Evolutionary conservation across 108 stramenopile species (phyloP), one percentile per base, ranked within the genome.

Genomic region (Nitzschia sp.): DNA sequence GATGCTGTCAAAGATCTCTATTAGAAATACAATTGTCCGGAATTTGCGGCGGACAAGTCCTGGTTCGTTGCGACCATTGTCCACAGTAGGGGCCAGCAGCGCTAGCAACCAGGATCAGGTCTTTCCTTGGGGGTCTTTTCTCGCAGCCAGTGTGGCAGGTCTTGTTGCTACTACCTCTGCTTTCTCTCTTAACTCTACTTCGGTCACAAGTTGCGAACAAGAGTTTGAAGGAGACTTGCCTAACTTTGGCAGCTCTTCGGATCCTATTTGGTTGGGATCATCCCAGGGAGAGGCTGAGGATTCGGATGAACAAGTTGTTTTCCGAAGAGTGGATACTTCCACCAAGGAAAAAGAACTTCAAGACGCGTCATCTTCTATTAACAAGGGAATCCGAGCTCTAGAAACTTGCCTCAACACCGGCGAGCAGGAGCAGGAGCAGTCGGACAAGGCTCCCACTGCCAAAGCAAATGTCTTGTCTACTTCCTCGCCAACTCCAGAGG

Each of bases 221-320:
- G 17, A 65, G 10, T 63, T 29, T 40, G 50, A 65, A 19, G 53
- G 34, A 38, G 67, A 65, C 34, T 57, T 76, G 19, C 78, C 84
- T 6, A 57, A 57, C 43, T 81, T 76, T 60, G 78, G 62, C 11
- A 79, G 80, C 59, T 72, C 66, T 42, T 75, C 71, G 15, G 84
- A 85, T 76, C 71, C 84, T 10, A 65, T 73, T 34, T 55, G 72
- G 63, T 8, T 40, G 48, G 65, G 83, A 53, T 38, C 54, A 48
- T 26, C 55, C 19, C 29, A 34, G 29, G 43, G 26, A 29, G 40
- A 76, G 12, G 2, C 19, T 15, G 25, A 60, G 25, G 68, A 79
- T 25, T 14, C 41, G 17, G 57, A 48, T 34, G 63, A 71, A 37
- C 26, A 62, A n/a, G 8, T 77, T 8, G 66, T 53, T 55, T n/a